Conservation (phyloP, 495 filamentous ascomycete genomes). For the Saxispiralis lemnorum region DNA sequence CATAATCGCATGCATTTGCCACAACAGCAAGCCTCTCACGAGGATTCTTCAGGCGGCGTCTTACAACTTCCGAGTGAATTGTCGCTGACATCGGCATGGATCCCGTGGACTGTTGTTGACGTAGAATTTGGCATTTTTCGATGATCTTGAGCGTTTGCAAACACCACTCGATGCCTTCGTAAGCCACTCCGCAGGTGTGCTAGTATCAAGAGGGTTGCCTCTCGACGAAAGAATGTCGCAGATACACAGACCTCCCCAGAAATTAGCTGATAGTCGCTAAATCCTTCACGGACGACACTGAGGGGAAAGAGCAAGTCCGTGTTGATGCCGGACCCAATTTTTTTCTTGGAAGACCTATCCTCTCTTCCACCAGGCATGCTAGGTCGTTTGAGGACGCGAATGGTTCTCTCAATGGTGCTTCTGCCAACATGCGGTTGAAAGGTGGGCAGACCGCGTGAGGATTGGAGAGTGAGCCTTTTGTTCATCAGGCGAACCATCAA, state of each 20-base stretch:
- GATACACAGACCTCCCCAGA: not conserved
- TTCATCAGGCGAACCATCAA: conserved; percentile 1
- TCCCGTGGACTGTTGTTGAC: not conserved
- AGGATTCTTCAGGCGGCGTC: not conserved
- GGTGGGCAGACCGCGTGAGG: too few species aligned
- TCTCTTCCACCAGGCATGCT: not conserved
- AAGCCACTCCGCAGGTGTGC: not conserved
- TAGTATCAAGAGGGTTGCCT: not conserved
- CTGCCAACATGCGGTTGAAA: too few species aligned
- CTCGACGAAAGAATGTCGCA: not conserved
- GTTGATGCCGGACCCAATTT: not conserved
- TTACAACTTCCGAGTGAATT: not conserved
- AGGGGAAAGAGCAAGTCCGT: not conserved
- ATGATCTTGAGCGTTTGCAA: not conserved
- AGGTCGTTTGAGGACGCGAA: not conserved
- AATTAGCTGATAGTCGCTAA: not conserved
- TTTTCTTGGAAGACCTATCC: not conserved
- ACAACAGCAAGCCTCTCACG: not conserved
- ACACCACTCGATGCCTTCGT: not conserved
- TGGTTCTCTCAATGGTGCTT: not conserved
- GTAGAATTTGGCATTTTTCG: not conserved
- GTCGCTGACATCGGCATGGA: not conserved
- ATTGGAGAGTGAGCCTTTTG: not conserved
- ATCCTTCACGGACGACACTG: not conserved
- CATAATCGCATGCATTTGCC: not conserved